Conservation (phyloP, 1,139 yeast species). For the Spathaspora sp. region DNA sequence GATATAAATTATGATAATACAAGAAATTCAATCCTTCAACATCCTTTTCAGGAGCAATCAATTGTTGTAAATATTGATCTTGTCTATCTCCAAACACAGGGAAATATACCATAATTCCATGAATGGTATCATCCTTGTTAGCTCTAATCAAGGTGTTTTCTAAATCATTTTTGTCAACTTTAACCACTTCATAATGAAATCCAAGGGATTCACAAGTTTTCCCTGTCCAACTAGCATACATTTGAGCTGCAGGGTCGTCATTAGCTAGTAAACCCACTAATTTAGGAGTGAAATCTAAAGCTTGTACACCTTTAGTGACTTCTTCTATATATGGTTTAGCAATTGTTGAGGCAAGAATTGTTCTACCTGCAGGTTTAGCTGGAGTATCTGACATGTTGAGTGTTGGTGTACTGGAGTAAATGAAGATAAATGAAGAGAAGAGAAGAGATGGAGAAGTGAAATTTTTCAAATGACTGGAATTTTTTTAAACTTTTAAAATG, state of each 20-base stretch:
- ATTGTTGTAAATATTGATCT: conserved; percentile 93
- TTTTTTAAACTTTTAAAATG: not conserved
- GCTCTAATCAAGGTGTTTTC: conserved; percentile 84
- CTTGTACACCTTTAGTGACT: conserved; percentile 56
- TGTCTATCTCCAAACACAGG: conserved; percentile 96
- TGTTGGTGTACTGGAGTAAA: not conserved
- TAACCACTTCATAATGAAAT: conserved; percentile 74
- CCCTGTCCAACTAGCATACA: conserved; percentile 96
- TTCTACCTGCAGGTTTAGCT: conserved; percentile 60
- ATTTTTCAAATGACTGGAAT: conserved; percentile 1
- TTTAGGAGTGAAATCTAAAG: conserved; percentile 58
- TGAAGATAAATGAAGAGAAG: too few relatives aligned
- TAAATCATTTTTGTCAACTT: conserved; percentile 74
- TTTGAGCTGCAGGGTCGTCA: conserved; percentile 89
- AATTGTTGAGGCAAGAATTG: conserved; percentile 82
- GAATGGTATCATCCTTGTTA: conserved; percentile 69
- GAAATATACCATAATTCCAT: conserved; percentile 97
- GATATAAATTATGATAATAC: conserved; percentile 92
- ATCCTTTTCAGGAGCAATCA: conserved; percentile 82
- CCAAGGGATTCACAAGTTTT: conserved; percentile 87
- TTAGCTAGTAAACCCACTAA: conserved; percentile 92
- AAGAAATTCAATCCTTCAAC: conserved; percentile 93
- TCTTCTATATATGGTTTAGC: conserved; percentile 82
- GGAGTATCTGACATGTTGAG: not conserved
- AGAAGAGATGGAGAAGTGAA: not conserved